These are phyloP conservation scores for Rhizopogon vulgaris DNA, from an alignment of 768 basidiomycete genomes.

Conservation along the genomic window DNA sequence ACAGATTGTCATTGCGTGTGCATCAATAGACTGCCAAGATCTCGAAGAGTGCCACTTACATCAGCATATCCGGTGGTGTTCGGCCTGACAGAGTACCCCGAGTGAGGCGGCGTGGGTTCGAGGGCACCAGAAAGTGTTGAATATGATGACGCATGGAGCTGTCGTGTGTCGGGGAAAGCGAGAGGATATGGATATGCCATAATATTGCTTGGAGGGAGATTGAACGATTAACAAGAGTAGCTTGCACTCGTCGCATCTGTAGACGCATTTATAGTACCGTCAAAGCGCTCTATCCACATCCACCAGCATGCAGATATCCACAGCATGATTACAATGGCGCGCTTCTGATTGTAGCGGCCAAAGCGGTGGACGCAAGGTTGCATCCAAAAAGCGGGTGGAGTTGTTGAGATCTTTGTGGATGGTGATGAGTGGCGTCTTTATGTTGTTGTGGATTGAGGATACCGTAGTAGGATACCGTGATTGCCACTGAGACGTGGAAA, in stretches of 20 bases:
- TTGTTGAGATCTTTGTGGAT: neutral
- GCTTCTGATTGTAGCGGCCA: neutral
- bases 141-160: neutral
- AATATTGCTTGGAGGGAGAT: neutral
- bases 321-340: neutral
- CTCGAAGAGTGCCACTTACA: neutral
- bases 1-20: neutral
- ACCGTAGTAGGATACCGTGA: no score
- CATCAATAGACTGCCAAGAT: neutral
- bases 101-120: neutral
- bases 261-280: neutral
- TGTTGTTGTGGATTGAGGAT: no score
- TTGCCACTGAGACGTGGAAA: no score
- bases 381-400: neutral
- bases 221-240: neutral
- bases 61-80: neutral
- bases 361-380: neutral
- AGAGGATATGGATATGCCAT: conserved; percentile 20
- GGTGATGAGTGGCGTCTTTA: neutral
- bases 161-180: conserved; percentile 13
- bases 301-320: neutral
- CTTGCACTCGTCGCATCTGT: neutral
- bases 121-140: neutral
- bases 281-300: neutral
- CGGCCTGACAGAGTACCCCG: neutral